Base-by-base conservation (phyloP, 148 eudicot species). In the Cornus kousa region DNA sequence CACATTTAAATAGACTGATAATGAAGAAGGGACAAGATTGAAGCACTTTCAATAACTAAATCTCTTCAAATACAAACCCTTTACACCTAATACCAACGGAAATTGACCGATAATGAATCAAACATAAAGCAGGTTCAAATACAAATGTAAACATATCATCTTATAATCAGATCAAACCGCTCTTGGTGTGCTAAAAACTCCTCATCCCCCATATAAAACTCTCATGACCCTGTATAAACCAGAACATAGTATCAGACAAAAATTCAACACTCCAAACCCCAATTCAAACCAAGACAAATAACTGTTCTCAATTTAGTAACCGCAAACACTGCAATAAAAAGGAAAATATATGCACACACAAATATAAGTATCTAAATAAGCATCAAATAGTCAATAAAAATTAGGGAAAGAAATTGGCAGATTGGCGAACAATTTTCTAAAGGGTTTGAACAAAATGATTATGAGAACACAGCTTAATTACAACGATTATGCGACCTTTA, bases 1-100 rank as follows among this genome's bases (percentile, higher is more conserved):
- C 81, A 80, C 74, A 77, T 82, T 74, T 39, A 80, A 70, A 84
- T 4, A 77, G 71, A 79, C 82, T 69, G 75, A 75, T 39, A 50
- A 79, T 71, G 78, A 78, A 76, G 62, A 76, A 67, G 65, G 71
- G 14, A 75, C 57, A 19, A 70, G 57, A 32, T 23, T 74, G 35
- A 64, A 23, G 57, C 65, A 48, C 57, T 65, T 59, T 76, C 70
- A 77, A 68, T 22, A 19, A 67, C 35, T 53, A 60, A 68, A 81
- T 50, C 37, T 77, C 78, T 65, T 78, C 77, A 71, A 35, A 75
- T 62, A 74, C 80, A 72, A 76, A 33, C 39, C 76, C 72, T 62
- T 70, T 19, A 22, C 48, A 35, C 37, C 24, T 62, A 2, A 69
- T 33, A 68, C 67, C 75, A 43, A 7, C 31, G 17, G 37, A 43